Percentiles rank a stretch among this genome's conserved stretches.
Conservation (phyloP, 208 protist genomes). For the Crithidia fasciculata region DNA sequence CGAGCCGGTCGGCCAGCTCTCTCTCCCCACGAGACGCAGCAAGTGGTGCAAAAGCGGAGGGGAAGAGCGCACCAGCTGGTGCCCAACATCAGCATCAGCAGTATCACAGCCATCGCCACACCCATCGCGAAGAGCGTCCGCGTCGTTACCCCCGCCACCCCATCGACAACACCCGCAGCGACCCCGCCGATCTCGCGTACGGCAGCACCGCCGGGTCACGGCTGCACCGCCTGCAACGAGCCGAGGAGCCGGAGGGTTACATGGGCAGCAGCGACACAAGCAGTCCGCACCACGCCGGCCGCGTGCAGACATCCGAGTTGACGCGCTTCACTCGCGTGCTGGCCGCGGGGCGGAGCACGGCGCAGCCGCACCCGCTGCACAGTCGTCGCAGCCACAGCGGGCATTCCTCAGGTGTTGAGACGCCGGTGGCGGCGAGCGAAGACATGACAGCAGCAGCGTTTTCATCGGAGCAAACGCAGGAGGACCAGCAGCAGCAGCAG, state of each 20-base stretch:
- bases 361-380: not conserved
- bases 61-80: too few relatives aligned
- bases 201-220: not conserved
- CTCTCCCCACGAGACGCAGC: too few relatives aligned
- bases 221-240: not conserved
- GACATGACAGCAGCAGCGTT: not conserved
- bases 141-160: not conserved
- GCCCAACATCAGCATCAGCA: not conserved
- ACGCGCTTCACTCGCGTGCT: slow-evolving; percentile 27
- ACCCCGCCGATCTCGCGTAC: not conserved
- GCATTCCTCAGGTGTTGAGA: not conserved
- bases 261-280: slow-evolving; percentile 7
- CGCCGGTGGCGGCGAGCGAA: too few relatives aligned
- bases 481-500: not conserved
- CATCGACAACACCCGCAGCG: not conserved
- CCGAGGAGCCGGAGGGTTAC: not conserved
- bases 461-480: not conserved
- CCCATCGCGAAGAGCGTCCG: not conserved
- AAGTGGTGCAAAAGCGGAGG: too few relatives aligned
- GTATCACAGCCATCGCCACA: not conserved
- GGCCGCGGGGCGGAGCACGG: slow-evolving; percentile 8
- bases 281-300: not conserved
- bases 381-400: not conserved
- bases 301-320: slow-evolving; percentile 29
- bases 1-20: not conserved